Conservation (phyloP, 148 eudicot species). For the Chenopodium berlandieri region DNA sequence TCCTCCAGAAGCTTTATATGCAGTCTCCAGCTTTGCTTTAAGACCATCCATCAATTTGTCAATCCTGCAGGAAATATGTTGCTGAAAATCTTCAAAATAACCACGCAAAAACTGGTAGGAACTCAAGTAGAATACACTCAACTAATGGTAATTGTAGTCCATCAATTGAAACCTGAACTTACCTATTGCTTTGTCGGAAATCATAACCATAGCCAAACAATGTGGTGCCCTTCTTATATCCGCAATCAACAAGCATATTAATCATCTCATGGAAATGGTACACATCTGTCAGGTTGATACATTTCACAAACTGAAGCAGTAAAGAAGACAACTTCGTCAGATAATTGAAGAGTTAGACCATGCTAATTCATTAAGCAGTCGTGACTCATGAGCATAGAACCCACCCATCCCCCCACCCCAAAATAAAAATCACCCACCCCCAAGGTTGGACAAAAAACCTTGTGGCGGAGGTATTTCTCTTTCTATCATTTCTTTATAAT, state of each 20-base stretch:
- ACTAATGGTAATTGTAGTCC: background rate
- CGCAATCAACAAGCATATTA: constrained; percentile 79
- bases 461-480: background rate
- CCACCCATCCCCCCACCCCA: background rate
- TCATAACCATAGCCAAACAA: constrained; percentile 96
- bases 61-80: constrained; percentile 42
- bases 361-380: background rate
- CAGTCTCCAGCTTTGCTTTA: constrained; percentile 62
- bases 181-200: constrained; percentile 97
- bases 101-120: background rate
- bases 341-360: background rate
- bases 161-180: constrained; percentile 9
- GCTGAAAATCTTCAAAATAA: background rate
- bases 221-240: constrained; percentile 90
- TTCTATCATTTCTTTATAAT: background rate
- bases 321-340: constrained; percentile 9
- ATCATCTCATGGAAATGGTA: constrained; percentile 98
- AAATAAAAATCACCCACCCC: background rate
- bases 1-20: constrained; percentile 81
- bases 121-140: background rate
- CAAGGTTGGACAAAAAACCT: background rate
- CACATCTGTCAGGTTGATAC: constrained; percentile 53
- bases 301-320: constrained; percentile 66
- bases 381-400: background rate
- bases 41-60: constrained; percentile 77